phyloP scores from a whole-genome alignment of 768 basidiomycete genomes.

The Hygrocybe coccinea region DNA sequence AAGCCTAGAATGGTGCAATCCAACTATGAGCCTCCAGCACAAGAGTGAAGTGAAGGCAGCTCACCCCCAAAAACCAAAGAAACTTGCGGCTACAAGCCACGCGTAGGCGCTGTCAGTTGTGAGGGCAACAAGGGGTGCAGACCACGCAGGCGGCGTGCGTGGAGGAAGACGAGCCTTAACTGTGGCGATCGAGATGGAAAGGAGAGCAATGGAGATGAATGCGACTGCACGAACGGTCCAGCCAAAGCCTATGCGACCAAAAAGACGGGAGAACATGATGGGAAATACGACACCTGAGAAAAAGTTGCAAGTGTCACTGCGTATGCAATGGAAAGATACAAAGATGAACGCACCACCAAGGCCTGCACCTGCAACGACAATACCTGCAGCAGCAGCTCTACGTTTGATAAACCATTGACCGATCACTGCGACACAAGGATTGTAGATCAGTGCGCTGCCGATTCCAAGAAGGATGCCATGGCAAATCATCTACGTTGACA shows the following conservation, averaged over 20 bases:
- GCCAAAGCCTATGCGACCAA: constrained; percentile 1
- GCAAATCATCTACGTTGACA: neutral
- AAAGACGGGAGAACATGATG: constrained; percentile 2
- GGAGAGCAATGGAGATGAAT: constrained; percentile 2
- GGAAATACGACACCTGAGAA: constrained; percentile 1
- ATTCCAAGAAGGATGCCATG: constrained; percentile 3
- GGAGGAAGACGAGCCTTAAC: constrained; percentile 3
- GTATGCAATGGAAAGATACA: no score
- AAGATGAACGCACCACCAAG: neutral
- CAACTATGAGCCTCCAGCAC: neutral
- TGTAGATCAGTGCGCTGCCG: constrained; percentile 1
- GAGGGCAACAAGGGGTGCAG: neutral
- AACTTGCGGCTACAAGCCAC: no score
- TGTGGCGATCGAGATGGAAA: neutral
- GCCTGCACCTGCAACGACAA: neutral
- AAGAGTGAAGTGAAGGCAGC: no score
- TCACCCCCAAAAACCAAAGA: no score
- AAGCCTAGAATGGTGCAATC: neutral
- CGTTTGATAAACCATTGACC: constrained; percentile 3
- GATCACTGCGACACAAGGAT: constrained; percentile 1
- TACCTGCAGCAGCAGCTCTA: neutral
- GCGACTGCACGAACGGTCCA: constrained; percentile 7
- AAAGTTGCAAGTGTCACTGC: neutral
- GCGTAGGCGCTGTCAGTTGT: no score
- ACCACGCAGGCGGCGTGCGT: neutral